Conservation (phyloP, 2,329 filamentous ascomycete species). For the Diaporthe nobilis region DNA sequence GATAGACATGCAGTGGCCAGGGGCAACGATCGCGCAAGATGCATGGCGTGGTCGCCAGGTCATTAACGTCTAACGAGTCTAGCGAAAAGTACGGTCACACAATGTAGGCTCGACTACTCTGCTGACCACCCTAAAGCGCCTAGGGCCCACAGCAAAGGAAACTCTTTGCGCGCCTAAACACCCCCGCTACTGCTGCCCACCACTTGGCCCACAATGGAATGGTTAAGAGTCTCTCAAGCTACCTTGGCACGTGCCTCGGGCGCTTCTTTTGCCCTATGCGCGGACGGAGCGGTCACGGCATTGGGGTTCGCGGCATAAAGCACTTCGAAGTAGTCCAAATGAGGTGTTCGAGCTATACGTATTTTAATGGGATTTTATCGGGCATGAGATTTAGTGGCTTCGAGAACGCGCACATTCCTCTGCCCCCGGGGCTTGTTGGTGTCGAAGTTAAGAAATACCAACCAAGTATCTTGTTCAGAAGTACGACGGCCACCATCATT, state of each 20-base stretch:
- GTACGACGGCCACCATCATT: neutral
- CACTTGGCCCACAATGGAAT: too few relatives aligned
- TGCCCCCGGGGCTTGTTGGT: neutral
- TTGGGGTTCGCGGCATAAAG: neutral
- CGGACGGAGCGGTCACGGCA: neutral
- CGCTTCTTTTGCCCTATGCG: too few relatives aligned
- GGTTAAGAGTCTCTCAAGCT: too few relatives aligned
- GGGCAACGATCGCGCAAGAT: neutral
- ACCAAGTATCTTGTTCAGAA: neutral
- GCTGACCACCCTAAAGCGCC: conserved; percentile 6
- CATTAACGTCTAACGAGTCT: neutral
- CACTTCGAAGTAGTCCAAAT: neutral
- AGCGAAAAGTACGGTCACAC: neutral
- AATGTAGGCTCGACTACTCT: neutral
- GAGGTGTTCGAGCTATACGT: neutral
- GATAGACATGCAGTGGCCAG: neutral
- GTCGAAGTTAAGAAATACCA: neutral
- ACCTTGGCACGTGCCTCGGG: too few relatives aligned
- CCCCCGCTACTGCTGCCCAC: neutral
- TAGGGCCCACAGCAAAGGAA: neutral
- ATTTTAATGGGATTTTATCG: neutral
- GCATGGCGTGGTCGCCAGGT: neutral
- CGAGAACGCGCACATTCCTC: neutral
- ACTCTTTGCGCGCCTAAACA: neutral
- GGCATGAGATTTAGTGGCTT: neutral